phyloP scores from a whole-genome alignment of 1,139 yeast genomes.

The Debaryomyces sp. region DNA sequence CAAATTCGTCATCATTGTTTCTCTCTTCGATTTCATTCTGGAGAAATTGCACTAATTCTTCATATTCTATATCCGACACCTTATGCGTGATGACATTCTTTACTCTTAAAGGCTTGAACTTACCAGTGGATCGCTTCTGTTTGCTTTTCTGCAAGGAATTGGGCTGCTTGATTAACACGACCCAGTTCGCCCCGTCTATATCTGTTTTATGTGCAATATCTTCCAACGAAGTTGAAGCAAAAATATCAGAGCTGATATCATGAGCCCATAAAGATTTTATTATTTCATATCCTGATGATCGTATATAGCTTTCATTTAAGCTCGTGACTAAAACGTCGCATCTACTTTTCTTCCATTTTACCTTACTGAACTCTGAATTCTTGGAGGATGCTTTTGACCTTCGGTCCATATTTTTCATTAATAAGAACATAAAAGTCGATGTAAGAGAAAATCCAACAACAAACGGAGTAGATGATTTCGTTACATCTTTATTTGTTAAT shows the following conservation, averaged over 20 bases:
- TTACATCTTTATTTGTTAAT: slow-evolving; percentile 48
- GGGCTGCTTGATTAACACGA: slow-evolving; percentile 70
- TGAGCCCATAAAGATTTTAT: slow-evolving; percentile 68
- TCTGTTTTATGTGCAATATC: slow-evolving; percentile 68
- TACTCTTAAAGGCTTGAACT: slow-evolving; percentile 73
- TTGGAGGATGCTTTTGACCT: slow-evolving; percentile 27
- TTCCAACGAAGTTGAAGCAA: slow-evolving; percentile 58
- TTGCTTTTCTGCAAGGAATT: slow-evolving; percentile 27
- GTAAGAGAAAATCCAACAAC: slow-evolving; percentile 85
- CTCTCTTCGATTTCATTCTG: slow-evolving; percentile 42
- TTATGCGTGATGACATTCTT: slow-evolving; percentile 58
- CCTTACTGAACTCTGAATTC: slow-evolving; percentile 28
- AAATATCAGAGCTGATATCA: slow-evolving; percentile 72
- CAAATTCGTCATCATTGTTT: slow-evolving; percentile 21
- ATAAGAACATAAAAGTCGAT: slow-evolving; percentile 43
- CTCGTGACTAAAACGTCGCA: slow-evolving; percentile 84
- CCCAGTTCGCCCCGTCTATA: slow-evolving; percentile 72
- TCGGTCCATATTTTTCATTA: slow-evolving; percentile 37
- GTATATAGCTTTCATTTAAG: slow-evolving; percentile 53
- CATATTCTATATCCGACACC: slow-evolving; percentile 72
- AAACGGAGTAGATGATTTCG: slow-evolving; percentile 37
- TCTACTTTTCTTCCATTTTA: slow-evolving; percentile 43
- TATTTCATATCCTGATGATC: slow-evolving; percentile 64
- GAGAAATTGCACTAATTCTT: slow-evolving; percentile 60
- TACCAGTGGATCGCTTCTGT: slow-evolving; percentile 34